Conservation (phyloP, 805 yeast genomes). For the Wickerhamomyces bovis region DNA sequence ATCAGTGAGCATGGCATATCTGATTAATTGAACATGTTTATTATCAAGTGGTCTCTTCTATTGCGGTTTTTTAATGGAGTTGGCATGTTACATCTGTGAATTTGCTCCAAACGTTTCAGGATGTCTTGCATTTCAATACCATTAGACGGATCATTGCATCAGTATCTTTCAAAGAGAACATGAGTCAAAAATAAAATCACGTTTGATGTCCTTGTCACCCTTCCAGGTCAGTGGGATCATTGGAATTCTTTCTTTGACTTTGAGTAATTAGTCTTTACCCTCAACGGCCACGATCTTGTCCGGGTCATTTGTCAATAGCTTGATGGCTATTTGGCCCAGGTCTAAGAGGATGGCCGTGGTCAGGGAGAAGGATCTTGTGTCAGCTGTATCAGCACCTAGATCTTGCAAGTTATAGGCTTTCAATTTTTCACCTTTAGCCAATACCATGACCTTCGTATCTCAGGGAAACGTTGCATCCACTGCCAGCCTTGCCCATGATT, state of each 20-base stretch:
- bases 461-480: slow-evolving; percentile 90
- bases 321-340: slow-evolving; percentile 64
- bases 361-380: slow-evolving; percentile 86
- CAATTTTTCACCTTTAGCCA: slow-evolving; percentile 94
- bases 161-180: too few species aligned
- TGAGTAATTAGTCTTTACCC: slow-evolving; percentile 68
- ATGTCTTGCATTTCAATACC: too few species aligned
- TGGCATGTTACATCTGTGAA: too few species aligned
- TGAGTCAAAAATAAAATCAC: too few species aligned
- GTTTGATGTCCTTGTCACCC: slow-evolving; percentile 58
- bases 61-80: too few species aligned
- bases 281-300: slow-evolving; percentile 94
- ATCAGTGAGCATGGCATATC: too few species aligned
- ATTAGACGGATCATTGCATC: too few species aligned
- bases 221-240: slow-evolving; percentile 96
- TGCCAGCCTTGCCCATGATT: slow-evolving; percentile 79
- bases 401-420: slow-evolving; percentile 97
- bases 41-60: too few species aligned
- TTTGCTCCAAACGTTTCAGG: too few species aligned
- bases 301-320: slow-evolving; percentile 89
- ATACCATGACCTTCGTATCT: slow-evolving; percentile 99
- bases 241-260: slow-evolving; percentile 85
- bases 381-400: slow-evolving; percentile 98
- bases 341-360: slow-evolving; percentile 92
- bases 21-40: too few species aligned